These are phyloP conservation scores for Sarcodon aspratus DNA, from an alignment of 768 basidiomycete species.

Conservation along the genomic window DNA sequence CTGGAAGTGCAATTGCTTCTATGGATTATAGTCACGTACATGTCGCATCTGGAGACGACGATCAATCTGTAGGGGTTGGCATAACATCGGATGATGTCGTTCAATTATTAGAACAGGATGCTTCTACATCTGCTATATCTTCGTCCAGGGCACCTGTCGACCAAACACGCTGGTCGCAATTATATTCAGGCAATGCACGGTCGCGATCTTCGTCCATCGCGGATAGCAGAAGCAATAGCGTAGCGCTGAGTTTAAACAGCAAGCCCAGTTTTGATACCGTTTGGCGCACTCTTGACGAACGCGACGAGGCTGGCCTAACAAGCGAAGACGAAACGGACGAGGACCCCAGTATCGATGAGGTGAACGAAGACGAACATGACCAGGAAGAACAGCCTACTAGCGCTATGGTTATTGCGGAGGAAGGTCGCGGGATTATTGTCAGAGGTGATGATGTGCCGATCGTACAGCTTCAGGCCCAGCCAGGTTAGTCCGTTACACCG, in stretches of 20 bases:
- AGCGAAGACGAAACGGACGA: constrained; percentile 44
- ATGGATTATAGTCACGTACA: constrained; percentile 57
- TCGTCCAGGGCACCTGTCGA: constrained; percentile 44
- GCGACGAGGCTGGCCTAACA: constrained; percentile 49
- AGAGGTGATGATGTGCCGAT: constrained; percentile 55
- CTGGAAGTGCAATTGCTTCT: constrained; percentile 48
- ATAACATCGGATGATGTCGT: constrained; percentile 58
- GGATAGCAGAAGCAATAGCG: constrained; percentile 27
- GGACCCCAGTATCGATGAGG: constrained; percentile 25
- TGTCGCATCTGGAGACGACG: constrained; percentile 49
- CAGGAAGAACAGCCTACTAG: constrained; percentile 63
- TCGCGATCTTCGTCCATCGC: constrained; percentile 64
- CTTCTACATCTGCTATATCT: constrained; percentile 30
- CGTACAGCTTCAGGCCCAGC: constrained; percentile 49
- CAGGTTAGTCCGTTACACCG: constrained; percentile 40
- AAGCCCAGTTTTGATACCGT: constrained; percentile 69
- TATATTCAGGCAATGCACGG: constrained; percentile 48
- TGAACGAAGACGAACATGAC: constrained; percentile 36
- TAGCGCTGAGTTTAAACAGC: constrained; percentile 36
- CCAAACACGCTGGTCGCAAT: constrained; percentile 57
- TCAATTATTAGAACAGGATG: constrained; percentile 46
- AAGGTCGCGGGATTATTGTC: constrained; percentile 77
- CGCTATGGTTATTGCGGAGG: constrained; percentile 70
- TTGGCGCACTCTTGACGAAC: constrained; percentile 66
- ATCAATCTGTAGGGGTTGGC: constrained; percentile 43